A percentile compares a stretch with the other conserved stretches of the same genome.
phyloP scores from a whole-genome alignment of 2,329 filamentous ascomycete species.

The Cadophora luteo-olivacea region DNA sequence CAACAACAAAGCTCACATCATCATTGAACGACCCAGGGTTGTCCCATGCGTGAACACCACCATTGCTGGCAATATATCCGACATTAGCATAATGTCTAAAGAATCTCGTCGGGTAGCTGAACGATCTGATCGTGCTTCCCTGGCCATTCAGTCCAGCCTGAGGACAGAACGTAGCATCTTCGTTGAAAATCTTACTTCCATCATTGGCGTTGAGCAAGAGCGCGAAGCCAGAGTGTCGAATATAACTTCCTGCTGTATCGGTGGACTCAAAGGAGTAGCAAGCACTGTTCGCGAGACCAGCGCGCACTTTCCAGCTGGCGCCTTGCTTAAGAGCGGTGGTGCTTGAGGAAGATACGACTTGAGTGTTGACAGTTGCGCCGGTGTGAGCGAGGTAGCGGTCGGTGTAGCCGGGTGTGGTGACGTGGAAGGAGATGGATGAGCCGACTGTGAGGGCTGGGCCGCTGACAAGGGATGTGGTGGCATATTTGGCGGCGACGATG shows the following conservation, averaged over 20 bases:
- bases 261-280: conserved; percentile 68
- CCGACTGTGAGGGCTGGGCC: conserved; percentile 56
- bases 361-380: conserved; percentile 57
- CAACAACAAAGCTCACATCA: conserved; percentile 60
- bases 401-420: conserved; percentile 60
- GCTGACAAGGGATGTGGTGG: conserved; percentile 53
- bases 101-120: conserved; percentile 65
- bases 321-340: conserved; percentile 55
- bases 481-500: conserved; percentile 65
- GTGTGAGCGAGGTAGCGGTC: conserved; percentile 62
- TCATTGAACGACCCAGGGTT: conserved; percentile 54
- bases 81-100: conserved; percentile 60
- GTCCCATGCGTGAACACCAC: conserved; percentile 63
- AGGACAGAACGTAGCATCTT: conserved; percentile 70
- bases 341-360: conserved; percentile 60
- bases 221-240: conserved; percentile 61
- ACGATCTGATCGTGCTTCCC: conserved; percentile 60
- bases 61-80: conserved; percentile 58
- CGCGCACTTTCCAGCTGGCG: conserved; percentile 59
- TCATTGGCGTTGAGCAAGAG: conserved; percentile 59
- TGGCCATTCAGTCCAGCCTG: conserved; percentile 57
- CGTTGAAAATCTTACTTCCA: conserved; percentile 60
- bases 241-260: conserved; percentile 63
- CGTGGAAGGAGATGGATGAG: conserved; percentile 58
- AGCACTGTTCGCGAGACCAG: conserved; percentile 60